Base-by-base conservation (phyloP, 208 protist genomes). In the Wallacemonas sp. region DNA sequence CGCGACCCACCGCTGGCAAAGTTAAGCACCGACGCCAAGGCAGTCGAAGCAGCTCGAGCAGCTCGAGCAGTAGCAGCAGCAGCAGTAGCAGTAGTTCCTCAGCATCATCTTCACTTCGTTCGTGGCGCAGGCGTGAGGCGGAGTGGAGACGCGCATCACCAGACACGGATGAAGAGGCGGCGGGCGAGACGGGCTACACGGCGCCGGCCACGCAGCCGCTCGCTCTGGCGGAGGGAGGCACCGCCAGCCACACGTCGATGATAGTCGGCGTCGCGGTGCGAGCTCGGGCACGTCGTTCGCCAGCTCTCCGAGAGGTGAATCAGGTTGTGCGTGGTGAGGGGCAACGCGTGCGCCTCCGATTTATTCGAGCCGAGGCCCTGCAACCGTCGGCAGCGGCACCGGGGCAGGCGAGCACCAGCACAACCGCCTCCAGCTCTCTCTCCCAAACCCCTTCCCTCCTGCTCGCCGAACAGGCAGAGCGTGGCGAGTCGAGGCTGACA, bases 301-400 rank as follows among this genome's bases (percentile, higher is more conserved):
- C 42, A 6, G 33, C 39, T 34, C 31, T 67, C 46, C 65, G 74
- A 46, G 68, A 58, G n/a, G 49, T 81, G 8, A 49, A 70, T 21
- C 56, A 42, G 27, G 44, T 77, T 21, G 62, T 77, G 22, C 38
- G 38, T 1, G 66, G 62, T 4, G 75, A 76, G 38, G 75, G 75
- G 11, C 66, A 81, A 47, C 49, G 66, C 4, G 75, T 81, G 5
- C 64, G 75, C 0, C 41, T 81, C 56, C 75, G 66, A 53, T 51
- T 81, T 47, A 60, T 77, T 0, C 62, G 46, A 1, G 45, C 54
- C 0, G n/a, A 51, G 12, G 44, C 28, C 11, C 28, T 58, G 26
- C 4, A 5, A 9, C 28, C 22, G 6, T 24, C 51, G 12, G 24
- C 17, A 14, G n/a, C 5, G 5, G 21, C 8, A 3, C 8, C 30